A percentile compares a stretch with the other conserved stretches of the same genome.
phyloP scores from a whole-genome alignment of 352 stramenopile genomes.

The Elongisporangium undulatum region DNA sequence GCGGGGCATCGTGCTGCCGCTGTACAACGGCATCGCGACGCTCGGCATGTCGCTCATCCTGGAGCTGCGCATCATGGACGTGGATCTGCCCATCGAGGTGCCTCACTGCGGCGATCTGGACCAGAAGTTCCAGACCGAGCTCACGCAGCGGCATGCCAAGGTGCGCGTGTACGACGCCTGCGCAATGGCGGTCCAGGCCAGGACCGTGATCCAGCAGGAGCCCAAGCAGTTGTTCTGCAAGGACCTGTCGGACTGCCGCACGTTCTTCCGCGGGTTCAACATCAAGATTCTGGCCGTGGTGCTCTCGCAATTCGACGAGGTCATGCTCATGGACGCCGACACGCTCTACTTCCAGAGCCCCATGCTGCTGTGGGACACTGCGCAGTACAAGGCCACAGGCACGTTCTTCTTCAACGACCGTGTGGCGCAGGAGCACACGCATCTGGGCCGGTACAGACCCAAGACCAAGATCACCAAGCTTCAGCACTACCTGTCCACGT shows the following conservation, averaged over 20 bases:
- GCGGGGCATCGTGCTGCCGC: constrained; percentile 44
- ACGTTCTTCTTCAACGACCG: constrained; percentile 73
- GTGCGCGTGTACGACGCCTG: constrained; percentile 70
- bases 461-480: constrained; percentile 10
- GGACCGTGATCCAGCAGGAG: constrained; percentile 10
- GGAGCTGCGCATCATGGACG: constrained; percentile 31
- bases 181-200: constrained; percentile 24
- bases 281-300: constrained; percentile 65
- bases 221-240: constrained; percentile 43
- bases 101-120: constrained; percentile 57
- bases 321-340: constrained; percentile 79
- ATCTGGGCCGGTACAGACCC: neutral
- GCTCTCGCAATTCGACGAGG: constrained; percentile 60
- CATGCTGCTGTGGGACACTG: constrained; percentile 41
- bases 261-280: constrained; percentile 46
- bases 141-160: constrained; percentile 16
- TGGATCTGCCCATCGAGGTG: constrained; percentile 49
- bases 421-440: constrained; percentile 19
- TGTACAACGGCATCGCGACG: constrained; percentile 45
- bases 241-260: constrained; percentile 31
- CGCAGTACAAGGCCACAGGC: constrained; percentile 45
- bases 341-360: constrained; percentile 60
- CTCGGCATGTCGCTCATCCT: constrained; percentile 58
- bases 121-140: constrained; percentile 13
- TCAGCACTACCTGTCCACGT: constrained; percentile 32